Evolutionary conservation across 2,329 filamentous ascomycete genomes (phyloP).

Genomic region (Monilinia fructicola): DNA sequence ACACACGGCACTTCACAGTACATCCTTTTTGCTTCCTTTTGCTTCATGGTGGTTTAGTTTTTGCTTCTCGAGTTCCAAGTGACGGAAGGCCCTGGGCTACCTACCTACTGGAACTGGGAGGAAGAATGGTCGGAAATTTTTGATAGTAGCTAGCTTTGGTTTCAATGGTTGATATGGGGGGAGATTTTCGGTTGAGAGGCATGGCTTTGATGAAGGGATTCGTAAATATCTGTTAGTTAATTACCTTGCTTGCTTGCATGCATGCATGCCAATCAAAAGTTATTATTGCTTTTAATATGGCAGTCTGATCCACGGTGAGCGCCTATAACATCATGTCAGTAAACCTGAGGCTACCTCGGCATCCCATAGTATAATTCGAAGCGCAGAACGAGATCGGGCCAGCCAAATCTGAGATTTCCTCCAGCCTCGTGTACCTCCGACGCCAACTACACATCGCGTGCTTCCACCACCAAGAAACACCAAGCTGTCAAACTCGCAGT

Average conservation of each 20-base stretch:
- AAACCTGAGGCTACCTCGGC: background rate
- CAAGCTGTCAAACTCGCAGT: background rate
- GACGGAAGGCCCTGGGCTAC: background rate
- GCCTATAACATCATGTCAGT: background rate
- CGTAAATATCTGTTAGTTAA: background rate
- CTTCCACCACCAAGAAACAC: background rate
- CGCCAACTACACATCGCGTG: background rate
- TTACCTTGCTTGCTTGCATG: background rate
- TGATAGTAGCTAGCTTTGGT: background rate
- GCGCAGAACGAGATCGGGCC: too few relatives aligned
- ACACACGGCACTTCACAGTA: conserved; percentile 20
- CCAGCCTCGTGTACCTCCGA: too few relatives aligned
- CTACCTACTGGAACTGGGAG: background rate
- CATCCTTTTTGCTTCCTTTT: background rate
- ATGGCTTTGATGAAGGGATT: background rate
- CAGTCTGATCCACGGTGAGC: background rate
- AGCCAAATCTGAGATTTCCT: background rate
- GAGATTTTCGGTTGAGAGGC: background rate
- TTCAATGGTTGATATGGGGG: background rate
- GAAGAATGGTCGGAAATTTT: background rate
- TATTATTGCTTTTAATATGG: background rate
- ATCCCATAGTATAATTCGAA: background rate
- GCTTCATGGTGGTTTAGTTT: background rate
- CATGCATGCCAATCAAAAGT: conserved; percentile 12
- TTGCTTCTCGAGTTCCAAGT: background rate